Evolutionary conservation across 176 grass and related monocot species (phyloP).

Genomic region (Cenchrus purpureus): DNA sequence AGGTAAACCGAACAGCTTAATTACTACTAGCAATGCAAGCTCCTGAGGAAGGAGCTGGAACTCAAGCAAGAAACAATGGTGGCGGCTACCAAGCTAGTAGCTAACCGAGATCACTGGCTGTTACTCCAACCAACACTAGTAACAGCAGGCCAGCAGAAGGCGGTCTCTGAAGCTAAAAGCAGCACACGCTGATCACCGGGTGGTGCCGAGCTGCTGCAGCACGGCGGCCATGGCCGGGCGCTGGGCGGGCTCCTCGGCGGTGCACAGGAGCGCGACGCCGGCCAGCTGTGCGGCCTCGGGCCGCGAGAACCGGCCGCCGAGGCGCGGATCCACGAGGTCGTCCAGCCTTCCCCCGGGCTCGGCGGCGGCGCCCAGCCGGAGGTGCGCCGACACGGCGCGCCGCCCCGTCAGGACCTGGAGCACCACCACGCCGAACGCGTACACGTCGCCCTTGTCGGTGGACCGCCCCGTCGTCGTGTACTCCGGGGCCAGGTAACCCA

Average conservation of each 20-base stretch:
- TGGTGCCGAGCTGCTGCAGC: conserved; percentile 67
- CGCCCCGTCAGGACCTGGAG: conserved; percentile 70
- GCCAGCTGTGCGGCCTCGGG: conserved; percentile 69
- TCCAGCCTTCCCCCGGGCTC: conserved; percentile 54
- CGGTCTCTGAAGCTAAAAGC: neutral
- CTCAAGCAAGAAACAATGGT: conserved; percentile 7
- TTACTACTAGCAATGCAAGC: neutral
- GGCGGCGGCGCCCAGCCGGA: conserved; percentile 21
- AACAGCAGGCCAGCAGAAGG: neutral
- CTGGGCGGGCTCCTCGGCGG: conserved; percentile 59
- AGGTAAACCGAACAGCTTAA: neutral
- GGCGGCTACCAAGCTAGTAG: neutral
- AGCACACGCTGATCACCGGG: conserved; percentile 12
- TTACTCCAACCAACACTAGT: neutral
- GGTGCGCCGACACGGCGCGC: conserved; percentile 50
- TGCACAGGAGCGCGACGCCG: conserved; percentile 77
- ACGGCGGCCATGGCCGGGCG: conserved; percentile 66
- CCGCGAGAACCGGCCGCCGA: conserved; percentile 60
- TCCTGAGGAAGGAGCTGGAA: conserved; percentile 34
- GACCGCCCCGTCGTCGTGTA: conserved; percentile 78
- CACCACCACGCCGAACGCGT: conserved; percentile 75
- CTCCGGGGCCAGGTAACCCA: conserved; percentile 78
- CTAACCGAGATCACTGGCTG: neutral
- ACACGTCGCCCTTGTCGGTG: conserved; percentile 81
- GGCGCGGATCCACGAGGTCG: conserved; percentile 68